These are phyloP conservation scores for Cicer bijugum DNA, from an alignment of 306 rosid genomes.

Conservation along the genomic window DNA sequence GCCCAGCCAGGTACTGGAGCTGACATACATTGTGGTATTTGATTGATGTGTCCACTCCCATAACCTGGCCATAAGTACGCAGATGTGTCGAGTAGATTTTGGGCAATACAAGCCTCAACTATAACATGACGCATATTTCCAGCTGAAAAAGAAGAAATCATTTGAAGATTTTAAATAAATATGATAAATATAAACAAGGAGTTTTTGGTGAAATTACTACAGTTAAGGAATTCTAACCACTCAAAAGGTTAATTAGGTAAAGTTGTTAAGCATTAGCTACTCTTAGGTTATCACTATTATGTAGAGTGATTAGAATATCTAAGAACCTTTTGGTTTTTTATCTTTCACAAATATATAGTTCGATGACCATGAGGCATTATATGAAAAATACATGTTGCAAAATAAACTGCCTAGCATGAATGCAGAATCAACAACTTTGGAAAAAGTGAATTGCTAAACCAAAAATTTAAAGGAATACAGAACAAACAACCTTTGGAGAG, in stretches of 20 bases:
- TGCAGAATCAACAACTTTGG: conserved; percentile 20
- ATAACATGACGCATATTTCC: conserved; percentile 95
- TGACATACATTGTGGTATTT: conserved; percentile 78
- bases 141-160: conserved; percentile 62
- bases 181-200: conserved; percentile 28
- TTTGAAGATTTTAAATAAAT: conserved; percentile 1
- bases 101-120: conserved; percentile 94
- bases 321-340: not conserved
- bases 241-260: conserved; percentile 11
- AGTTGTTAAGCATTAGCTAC: not conserved
- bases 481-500: conserved; percentile 12
- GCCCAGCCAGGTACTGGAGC: conserved; percentile 88
- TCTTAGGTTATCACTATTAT: not conserved
- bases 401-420: conserved; percentile 22
- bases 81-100: conserved; percentile 80
- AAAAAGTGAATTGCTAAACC: conserved; percentile 21
- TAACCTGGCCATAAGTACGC: conserved; percentile 94
- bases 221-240: not conserved
- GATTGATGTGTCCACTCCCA: conserved; percentile 71
- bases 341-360: conserved; percentile 2
- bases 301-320: conserved; percentile 8
- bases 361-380: not conserved
- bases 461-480: not conserved
- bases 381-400: conserved; percentile 8
- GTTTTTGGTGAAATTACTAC: conserved; percentile 20